These are phyloP conservation scores for Papiliotrema nemorosa DNA, from an alignment of 1,284 basidiomycete species.

Conservation along the genomic window DNA sequence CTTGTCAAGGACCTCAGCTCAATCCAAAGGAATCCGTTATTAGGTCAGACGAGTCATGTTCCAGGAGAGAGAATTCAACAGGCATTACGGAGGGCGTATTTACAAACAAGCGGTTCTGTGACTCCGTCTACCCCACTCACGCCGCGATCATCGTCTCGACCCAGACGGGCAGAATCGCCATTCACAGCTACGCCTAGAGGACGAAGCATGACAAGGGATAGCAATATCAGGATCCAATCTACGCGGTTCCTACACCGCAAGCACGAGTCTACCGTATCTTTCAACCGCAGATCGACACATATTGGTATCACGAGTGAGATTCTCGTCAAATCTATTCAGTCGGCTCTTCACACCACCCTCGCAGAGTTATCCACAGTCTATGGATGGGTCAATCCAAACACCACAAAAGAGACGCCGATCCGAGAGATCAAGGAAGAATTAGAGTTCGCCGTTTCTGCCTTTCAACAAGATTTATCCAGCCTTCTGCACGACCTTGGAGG, in stretches of 20 bases:
- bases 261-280: too few species aligned
- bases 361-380: neutral
- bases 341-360: neutral
- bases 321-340: neutral
- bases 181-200: too few species aligned
- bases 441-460: slow-evolving; percentile 1
- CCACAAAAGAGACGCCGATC: neutral
- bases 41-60: slow-evolving; percentile 37
- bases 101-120: neutral
- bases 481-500: slow-evolving; percentile 4
- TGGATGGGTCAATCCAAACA: neutral
- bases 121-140: neutral
- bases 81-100: slow-evolving; percentile 27
- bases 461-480: slow-evolving; percentile 5
- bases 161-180: too few species aligned
- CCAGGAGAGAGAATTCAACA: slow-evolving; percentile 41
- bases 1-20: slow-evolving; percentile 25
- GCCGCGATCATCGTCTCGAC: neutral
- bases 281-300: too few species aligned
- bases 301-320: too few species aligned
- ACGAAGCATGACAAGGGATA: neutral
- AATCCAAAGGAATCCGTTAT: slow-evolving; percentile 37
- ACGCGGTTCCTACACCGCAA: too few species aligned
- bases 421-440: slow-evolving; percentile 4
- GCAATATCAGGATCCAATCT: neutral